Conservation (phyloP, 768 basidiomycete genomes). For the Auriculariales sp. region DNA sequence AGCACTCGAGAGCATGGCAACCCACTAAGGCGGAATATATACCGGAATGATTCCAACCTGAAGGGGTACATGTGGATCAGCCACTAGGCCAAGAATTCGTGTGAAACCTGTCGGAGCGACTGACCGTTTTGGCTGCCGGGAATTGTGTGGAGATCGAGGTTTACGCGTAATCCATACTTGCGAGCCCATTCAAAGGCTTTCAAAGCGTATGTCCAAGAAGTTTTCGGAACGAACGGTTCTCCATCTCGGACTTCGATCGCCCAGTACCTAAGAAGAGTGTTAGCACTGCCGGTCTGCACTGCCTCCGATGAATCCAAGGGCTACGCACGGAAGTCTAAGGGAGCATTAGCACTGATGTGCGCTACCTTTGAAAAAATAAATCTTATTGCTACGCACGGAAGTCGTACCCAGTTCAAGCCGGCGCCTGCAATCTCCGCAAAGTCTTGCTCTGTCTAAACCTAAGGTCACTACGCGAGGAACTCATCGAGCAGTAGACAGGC, state of each 20-base stretch:
- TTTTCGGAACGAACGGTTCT: slow-evolving; percentile 63
- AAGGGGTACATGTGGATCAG: slow-evolving; percentile 22
- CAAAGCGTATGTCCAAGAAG: slow-evolving; percentile 61
- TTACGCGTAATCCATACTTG: slow-evolving; percentile 76
- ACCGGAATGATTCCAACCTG: slow-evolving; percentile 46
- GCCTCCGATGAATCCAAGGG: no score
- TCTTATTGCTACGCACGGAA: no score
- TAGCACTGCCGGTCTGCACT: no score
- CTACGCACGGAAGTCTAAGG: no score
- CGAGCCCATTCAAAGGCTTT: slow-evolving; percentile 68
- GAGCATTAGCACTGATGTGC: no score
- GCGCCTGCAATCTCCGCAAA: slow-evolving; percentile 81
- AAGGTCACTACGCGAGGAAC: not conserved
- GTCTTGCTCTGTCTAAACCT: slow-evolving; percentile 66
- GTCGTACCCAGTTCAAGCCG: slow-evolving; percentile 70
- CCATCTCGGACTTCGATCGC: slow-evolving; percentile 60
- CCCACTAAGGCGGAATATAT: no score
- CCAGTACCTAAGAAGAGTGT: slow-evolving; percentile 78
- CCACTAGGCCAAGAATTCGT: no score
- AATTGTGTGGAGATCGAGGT: slow-evolving; percentile 63
- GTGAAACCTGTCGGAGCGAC: no score
- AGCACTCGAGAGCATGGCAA: no score
- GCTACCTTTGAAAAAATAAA: no score
- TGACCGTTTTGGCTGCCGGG: slow-evolving; percentile 78
- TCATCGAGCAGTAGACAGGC: slow-evolving; percentile 11